These are phyloP conservation scores for Arachnopeziza araneosa DNA, from an alignment of 2,329 filamentous ascomycete genomes.

Conservation along the genomic window DNA sequence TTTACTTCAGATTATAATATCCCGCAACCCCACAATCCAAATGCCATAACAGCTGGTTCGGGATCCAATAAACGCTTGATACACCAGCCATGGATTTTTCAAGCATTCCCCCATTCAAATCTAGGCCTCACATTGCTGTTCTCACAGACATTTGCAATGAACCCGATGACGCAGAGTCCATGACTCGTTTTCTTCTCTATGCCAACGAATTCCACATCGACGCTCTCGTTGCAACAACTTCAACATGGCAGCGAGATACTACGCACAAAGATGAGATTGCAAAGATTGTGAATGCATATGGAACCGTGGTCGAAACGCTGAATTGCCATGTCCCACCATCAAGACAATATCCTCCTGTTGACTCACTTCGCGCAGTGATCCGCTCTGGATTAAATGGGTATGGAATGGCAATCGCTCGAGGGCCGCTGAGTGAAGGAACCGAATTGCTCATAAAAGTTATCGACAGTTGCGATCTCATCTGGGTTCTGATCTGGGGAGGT, in stretches of 20 bases:
- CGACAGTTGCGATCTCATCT: conserved; percentile 39
- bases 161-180: conserved; percentile 40
- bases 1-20: not conserved
- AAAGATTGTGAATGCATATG: conserved; percentile 40
- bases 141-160: conserved; percentile 42
- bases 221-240: conserved; percentile 41
- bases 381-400: conserved; percentile 32
- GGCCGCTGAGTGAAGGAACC: conserved; percentile 31
- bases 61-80: not conserved
- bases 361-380: conserved; percentile 33
- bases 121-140: conserved; percentile 19
- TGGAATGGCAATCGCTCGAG: conserved; percentile 8
- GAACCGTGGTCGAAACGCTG: conserved; percentile 40
- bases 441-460: conserved; percentile 40
- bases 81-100: not conserved
- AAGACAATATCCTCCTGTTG: conserved; percentile 36
- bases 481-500: conserved; percentile 49
- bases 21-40: not conserved
- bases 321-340: conserved; percentile 42
- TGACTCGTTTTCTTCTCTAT: conserved; percentile 41
- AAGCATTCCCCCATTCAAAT: conserved; percentile 1
- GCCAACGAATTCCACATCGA: conserved; percentile 42
- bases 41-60: not conserved
- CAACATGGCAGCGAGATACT: conserved; percentile 40
- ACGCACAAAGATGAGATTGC: conserved; percentile 37